Evolutionary conservation across 805 yeast species (phyloP).

Genomic region (Priceomyces melissophilus): DNA sequence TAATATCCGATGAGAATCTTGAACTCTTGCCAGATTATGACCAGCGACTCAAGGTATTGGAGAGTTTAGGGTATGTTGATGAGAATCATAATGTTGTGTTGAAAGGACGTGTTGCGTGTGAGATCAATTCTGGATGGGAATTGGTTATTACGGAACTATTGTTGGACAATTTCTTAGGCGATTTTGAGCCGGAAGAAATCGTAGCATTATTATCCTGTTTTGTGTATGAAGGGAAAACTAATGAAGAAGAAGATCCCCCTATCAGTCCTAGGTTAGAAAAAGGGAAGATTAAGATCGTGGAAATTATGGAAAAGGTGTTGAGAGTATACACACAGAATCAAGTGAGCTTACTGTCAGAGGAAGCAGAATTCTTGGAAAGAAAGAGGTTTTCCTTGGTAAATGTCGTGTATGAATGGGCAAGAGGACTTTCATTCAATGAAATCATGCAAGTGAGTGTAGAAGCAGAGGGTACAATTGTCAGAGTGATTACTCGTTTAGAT

Average conservation of each 20-base stretch:
- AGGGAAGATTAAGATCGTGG: slow-evolving; percentile 63
- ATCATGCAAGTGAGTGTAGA: slow-evolving; percentile 87
- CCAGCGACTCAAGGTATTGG: slow-evolving; percentile 76
- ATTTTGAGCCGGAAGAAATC: slow-evolving; percentile 92
- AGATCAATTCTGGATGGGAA: slow-evolving; percentile 88
- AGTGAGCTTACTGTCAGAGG: slow-evolving; percentile 77
- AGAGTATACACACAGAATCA: slow-evolving; percentile 62
- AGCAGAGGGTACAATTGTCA: slow-evolving; percentile 94
- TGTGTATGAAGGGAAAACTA: slow-evolving; percentile 82
- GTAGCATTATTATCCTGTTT: slow-evolving; percentile 92
- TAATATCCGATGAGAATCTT: slow-evolving; percentile 82
- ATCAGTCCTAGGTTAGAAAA: slow-evolving; percentile 76
- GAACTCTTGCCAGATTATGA: slow-evolving; percentile 92
- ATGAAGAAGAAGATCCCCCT: slow-evolving; percentile 59
- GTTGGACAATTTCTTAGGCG: slow-evolving; percentile 87
- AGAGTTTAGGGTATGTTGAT: slow-evolving; percentile 79
- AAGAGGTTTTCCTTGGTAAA: slow-evolving; percentile 88
- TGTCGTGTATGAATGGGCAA: slow-evolving; percentile 97
- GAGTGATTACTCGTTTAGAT: slow-evolving; percentile 91
- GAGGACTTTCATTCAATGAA: slow-evolving; percentile 85
- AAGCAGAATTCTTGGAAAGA: slow-evolving; percentile 75
- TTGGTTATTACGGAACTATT: slow-evolving; percentile 83
- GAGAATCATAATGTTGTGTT: slow-evolving; percentile 69
- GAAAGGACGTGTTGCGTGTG: slow-evolving; percentile 94
- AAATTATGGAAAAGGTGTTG: slow-evolving; percentile 62